Evolutionary conservation across 2,329 filamentous ascomycete genomes (phyloP), one percentile per base, ranked within the genome.

Genomic region (Sphaerulina vaccinii): DNA sequence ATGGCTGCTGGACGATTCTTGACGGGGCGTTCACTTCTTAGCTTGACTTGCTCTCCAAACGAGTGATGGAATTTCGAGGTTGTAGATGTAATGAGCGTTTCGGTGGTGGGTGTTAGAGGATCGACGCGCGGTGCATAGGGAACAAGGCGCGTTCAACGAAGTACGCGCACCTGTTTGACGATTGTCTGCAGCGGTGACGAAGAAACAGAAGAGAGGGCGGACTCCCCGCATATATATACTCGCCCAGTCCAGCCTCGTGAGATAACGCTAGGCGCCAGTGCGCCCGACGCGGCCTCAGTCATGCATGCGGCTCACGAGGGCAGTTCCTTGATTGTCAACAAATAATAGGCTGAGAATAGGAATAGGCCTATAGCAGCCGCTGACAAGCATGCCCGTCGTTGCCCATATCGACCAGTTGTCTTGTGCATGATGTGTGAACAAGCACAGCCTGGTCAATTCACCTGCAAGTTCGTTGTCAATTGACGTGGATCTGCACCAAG

Each of bases 121-220:
- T 78, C 64, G 65, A 63, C 75, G 76, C 76, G 75, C 73, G 70
- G 72, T 71, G 73, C 72, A 78, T 75, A 71, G 66, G 68, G 73
- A 32, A 76, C 73, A 79, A 80, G 75, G 71, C 72, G 71, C 72
- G 51, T 51, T 53, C 48, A 56, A 45, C 51, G 44, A 61, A 62
- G 60, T 58, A 56, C 51, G 56, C 51, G 61, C 42, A 49, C 58
- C 51, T 58, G 56, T 16, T 39, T 61, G 55, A 40, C 49, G 48
- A n/a, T 65, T 65, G 58, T 57, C 61, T 62, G 63, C 63, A 66
- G 64, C 64, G 63, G 64, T 67, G 63, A 60, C 55, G 56, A 61
- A 51, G 41, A 56, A 39, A 60, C 55, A 41, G 45, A 42, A 52
- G 48, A 44, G 44, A 24, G 18, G 49, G 23, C 52, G 35, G 52